Conservation (phyloP, 2,329 filamentous ascomycete genomes). For the Colletotrichum orchidophilum region DNA sequence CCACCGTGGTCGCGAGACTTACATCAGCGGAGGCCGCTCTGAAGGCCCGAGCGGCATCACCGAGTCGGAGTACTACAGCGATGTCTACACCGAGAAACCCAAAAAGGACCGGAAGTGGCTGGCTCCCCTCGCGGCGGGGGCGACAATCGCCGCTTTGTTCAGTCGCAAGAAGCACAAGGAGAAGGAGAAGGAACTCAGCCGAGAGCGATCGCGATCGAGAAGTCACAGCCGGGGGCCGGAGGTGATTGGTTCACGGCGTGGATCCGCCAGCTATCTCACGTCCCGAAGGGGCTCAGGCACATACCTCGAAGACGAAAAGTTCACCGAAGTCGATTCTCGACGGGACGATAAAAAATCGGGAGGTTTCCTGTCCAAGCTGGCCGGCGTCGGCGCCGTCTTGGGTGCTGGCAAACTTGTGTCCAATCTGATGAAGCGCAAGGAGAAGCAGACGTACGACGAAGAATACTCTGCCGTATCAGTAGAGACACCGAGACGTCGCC, state of each 20-base stretch:
- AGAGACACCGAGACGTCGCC: slow-evolving; percentile 65
- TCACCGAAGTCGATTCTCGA: slow-evolving; percentile 55
- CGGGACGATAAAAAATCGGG: slow-evolving; percentile 49
- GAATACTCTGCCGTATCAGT: slow-evolving; percentile 71
- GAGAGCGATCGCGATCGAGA: slow-evolving; percentile 47
- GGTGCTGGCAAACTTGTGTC: slow-evolving; percentile 72
- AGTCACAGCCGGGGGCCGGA: slow-evolving; percentile 54
- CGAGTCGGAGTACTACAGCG: slow-evolving; percentile 52
- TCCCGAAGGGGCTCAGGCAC: slow-evolving; percentile 65
- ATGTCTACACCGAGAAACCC: slow-evolving; percentile 49
- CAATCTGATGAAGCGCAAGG: slow-evolving; percentile 64
- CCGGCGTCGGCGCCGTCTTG: slow-evolving; percentile 68
- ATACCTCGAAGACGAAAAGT: slow-evolving; percentile 72
- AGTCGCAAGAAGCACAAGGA: slow-evolving; percentile 53
- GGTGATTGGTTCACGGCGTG: slow-evolving; percentile 61
- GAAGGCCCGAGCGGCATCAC: slow-evolving; percentile 52
- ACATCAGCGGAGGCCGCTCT: slow-evolving; percentile 68
- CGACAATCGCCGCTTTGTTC: slow-evolving; percentile 58
- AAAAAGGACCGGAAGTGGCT: slow-evolving; percentile 55
- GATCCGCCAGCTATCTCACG: slow-evolving; percentile 65
- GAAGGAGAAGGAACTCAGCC: slow-evolving; percentile 50
- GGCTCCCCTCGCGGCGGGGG: slow-evolving; percentile 62
- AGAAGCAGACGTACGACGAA: slow-evolving; percentile 60
- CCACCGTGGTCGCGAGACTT: slow-evolving; percentile 59
- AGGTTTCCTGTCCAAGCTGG: slow-evolving; percentile 68